Evolutionary conservation across 768 basidiomycete species (phyloP), one percentile per base, ranked within the genome.

Genomic region (Lactarius evosmus): DNA sequence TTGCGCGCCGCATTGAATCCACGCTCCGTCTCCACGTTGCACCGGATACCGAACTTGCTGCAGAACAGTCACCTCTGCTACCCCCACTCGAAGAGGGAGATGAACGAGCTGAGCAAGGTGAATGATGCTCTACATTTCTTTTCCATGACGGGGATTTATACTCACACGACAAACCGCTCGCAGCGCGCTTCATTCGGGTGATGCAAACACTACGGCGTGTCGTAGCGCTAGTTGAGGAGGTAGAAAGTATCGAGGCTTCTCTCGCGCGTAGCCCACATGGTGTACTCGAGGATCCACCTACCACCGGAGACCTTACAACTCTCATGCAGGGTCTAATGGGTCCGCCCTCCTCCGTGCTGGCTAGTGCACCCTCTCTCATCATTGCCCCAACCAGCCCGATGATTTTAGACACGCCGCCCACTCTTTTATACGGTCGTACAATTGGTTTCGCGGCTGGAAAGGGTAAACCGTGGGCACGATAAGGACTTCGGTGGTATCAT

Each of bases 321-420:
- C 38, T 63, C 3, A 63, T 63, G 57, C 62, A 55, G 17, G 58
- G 63, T 46, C 58, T 64, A 36, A 49, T 60, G 58, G 27, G 36
- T 11, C 14, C 41, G 14, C 41, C 58, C 46, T 49, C 46, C 46
- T 22, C 46, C 22, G 12, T 49, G 19, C 41, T 41, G 22, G 34
- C 33, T 33, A 57, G 4, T 22, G 59, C 16, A 30, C 27, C 62
- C 36, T 38, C 53, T 56, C 34, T 29, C 16, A 53, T 29, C 25
- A 33, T 25, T 40, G 14, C 34, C 30, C 30, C 53, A 36, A 60
- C 32, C 36, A 51, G 58, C 58, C 36, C 63, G 7, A 50, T 60
- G 11, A 33, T 27, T 56, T 27, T 40, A n/a, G 40, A 51, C 33
- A 29, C 7, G 19, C 33, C 34, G 55, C 58, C 53, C 34, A 5